These are phyloP conservation scores for Yarrowia porcina DNA, from an alignment of 805 yeast genomes.

Conservation along the genomic window DNA sequence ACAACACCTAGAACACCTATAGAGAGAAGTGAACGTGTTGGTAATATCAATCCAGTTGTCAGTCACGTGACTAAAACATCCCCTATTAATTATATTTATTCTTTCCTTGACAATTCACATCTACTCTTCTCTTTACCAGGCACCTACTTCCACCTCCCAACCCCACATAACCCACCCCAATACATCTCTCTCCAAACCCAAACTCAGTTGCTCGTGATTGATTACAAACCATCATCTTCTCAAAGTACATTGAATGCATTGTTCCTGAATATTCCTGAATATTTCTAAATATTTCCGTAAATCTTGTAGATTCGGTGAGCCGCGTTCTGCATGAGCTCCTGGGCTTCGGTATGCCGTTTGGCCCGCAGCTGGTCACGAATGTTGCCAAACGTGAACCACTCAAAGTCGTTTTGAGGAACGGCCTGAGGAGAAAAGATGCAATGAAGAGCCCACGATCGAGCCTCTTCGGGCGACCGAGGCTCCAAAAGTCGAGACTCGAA, in stretches of 20 bases:
- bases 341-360: neutral
- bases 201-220: neutral
- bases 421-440: slow-evolving; percentile 12
- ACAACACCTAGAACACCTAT: no score
- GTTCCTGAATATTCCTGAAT: neutral
- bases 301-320: slow-evolving; percentile 18
- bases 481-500: slow-evolving; percentile 28
- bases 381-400: slow-evolving; percentile 71
- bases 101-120: no score
- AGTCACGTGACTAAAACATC: no score
- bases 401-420: slow-evolving; percentile 38
- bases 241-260: no score
- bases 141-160: neutral
- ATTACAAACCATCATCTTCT: no score
- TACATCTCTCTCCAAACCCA: neutral
- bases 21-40: neutral
- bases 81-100: no score
- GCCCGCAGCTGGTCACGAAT: slow-evolving; percentile 56
- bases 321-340: slow-evolving; percentile 3
- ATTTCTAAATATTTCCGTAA: slow-evolving; percentile 16
- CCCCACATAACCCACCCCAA: slow-evolving; percentile 15
- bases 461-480: neutral
- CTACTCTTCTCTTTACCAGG: no score
- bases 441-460: slow-evolving; percentile 14
- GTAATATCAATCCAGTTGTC: no score